A percentile compares a stretch with the other conserved stretches of the same genome.
Evolutionary conservation across 2,329 filamentous ascomycete species (phyloP).

Genomic region (Aureobasidium sp.): DNA sequence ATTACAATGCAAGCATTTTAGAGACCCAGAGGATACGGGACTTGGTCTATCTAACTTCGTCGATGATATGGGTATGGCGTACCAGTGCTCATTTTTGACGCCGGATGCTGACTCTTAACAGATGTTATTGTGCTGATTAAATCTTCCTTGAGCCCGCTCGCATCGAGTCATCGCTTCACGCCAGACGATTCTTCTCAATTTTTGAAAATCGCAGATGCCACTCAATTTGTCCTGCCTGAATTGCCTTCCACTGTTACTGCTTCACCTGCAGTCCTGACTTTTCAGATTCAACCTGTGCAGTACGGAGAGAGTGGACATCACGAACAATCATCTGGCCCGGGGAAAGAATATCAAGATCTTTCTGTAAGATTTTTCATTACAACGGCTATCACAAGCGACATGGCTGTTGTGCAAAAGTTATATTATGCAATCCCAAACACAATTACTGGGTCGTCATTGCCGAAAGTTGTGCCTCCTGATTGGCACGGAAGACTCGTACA

Average conservation of each 20-base stretch:
- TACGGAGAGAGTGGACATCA: conserved; percentile 11
- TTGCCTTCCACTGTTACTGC: not conserved
- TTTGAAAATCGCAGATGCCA: conserved; percentile 25
- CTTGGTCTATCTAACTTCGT: conserved; percentile 32
- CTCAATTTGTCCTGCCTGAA: conserved; percentile 20
- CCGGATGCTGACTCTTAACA: conserved; percentile 14
- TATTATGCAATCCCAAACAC: not conserved
- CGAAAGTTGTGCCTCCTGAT: conserved; percentile 14
- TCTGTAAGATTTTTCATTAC: conserved; percentile 17
- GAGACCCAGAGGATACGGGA: conserved; percentile 46
- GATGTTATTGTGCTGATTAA: conserved; percentile 28
- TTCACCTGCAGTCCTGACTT: not conserved
- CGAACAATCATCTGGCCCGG: conserved; percentile 5
- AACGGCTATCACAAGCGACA: conserved; percentile 14
- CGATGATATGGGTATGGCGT: conserved; percentile 28
- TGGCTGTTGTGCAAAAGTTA: conserved; percentile 14
- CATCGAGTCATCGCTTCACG: conserved; percentile 27
- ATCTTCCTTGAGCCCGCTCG: conserved; percentile 27
- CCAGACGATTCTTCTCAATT: conserved; percentile 12
- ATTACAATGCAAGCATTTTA: conserved; percentile 48
- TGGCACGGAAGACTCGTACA: conserved; percentile 19
- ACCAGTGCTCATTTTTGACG: not conserved
- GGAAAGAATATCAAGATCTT: not conserved
- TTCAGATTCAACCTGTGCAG: conserved; percentile 9
- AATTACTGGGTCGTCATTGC: not conserved